Conservation (phyloP, 352 stramenopile species). For the Peronospora destructor region DNA sequence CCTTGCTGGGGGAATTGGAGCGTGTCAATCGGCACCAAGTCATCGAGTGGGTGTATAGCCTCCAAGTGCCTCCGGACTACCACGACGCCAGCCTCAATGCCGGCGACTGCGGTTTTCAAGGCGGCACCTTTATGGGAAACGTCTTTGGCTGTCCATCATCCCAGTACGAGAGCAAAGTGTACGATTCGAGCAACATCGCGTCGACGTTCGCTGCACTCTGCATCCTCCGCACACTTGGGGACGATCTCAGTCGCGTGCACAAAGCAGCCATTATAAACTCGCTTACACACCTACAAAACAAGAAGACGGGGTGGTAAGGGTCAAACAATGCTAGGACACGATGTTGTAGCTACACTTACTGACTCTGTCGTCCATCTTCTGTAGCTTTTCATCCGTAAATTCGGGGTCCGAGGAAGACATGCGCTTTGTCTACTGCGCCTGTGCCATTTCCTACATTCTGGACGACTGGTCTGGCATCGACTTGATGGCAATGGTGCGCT, state of each 20-base stretch:
- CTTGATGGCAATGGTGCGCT: slow-evolving; percentile 53
- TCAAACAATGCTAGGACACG: not conserved
- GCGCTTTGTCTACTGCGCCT: slow-evolving; percentile 86
- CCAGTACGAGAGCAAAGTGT: slow-evolving; percentile 61
- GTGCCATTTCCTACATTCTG: slow-evolving; percentile 82
- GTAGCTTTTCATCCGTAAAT: slow-evolving; percentile 63
- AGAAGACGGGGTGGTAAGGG: slow-evolving; percentile 51
- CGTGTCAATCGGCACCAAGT: slow-evolving; percentile 60
- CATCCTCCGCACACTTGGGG: slow-evolving; percentile 79
- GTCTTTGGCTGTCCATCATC: slow-evolving; percentile 36
- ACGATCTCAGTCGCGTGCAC: slow-evolving; percentile 73
- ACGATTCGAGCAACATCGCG: slow-evolving; percentile 82
- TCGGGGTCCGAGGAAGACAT: slow-evolving; percentile 82
- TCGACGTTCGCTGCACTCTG: slow-evolving; percentile 79
- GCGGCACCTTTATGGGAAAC: slow-evolving; percentile 59
- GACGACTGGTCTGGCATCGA: slow-evolving; percentile 83
- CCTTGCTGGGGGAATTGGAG: slow-evolving; percentile 70
- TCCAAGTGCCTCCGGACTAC: slow-evolving; percentile 71
- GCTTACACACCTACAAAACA: slow-evolving; percentile 70
- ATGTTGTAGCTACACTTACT: not conserved
- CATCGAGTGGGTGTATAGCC: slow-evolving; percentile 83
- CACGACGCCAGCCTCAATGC: slow-evolving; percentile 58
- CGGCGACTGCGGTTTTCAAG: slow-evolving; percentile 69
- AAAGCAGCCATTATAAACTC: slow-evolving; percentile 56
- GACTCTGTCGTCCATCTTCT: slow-evolving; percentile 2